Conservation (phyloP, 2,329 filamentous ascomycete genomes). For the Penicillium fuscoglaucum region DNA sequence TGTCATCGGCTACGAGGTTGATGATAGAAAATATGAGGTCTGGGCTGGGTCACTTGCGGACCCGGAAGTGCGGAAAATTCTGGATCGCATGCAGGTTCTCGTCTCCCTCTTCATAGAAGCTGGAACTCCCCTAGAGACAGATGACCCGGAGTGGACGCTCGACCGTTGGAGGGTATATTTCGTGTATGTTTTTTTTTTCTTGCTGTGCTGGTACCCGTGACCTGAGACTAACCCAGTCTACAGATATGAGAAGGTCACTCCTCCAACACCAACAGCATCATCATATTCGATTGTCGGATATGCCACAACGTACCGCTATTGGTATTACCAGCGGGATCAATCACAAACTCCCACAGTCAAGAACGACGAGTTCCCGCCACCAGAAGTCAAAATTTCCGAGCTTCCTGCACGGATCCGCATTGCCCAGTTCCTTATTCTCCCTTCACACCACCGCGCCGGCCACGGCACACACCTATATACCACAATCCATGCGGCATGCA, state of each 20-base stretch:
- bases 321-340: slow-evolving; percentile 50
- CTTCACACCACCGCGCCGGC: slow-evolving; percentile 78
- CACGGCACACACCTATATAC: slow-evolving; percentile 80
- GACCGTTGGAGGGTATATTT: slow-evolving; percentile 93
- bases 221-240: slow-evolving; percentile 18
- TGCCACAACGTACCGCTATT: slow-evolving; percentile 86
- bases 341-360: slow-evolving; percentile 42
- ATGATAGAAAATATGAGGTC: slow-evolving; percentile 72
- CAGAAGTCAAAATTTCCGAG: slow-evolving; percentile 53
- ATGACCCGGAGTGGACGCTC: slow-evolving; percentile 69
- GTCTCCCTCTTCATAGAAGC: slow-evolving; percentile 90
- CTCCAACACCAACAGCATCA: slow-evolving; percentile 49
- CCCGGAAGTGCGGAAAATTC: slow-evolving; percentile 65
- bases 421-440: slow-evolving; percentile 89
- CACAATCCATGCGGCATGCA: slow-evolving; percentile 70
- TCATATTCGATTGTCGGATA: slow-evolving; percentile 87
- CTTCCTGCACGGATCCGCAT: slow-evolving; percentile 79
- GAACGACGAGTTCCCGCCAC: slow-evolving; percentile 47
- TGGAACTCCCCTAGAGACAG: slow-evolving; percentile 72
- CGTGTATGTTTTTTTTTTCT: slow-evolving; percentile 54
- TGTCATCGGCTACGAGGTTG: slow-evolving; percentile 62
- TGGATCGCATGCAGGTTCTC: slow-evolving; percentile 80
- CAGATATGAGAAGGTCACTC: slow-evolving; percentile 57
- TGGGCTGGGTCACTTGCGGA: slow-evolving; percentile 78
- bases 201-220: neutral